These are phyloP conservation scores for Vachellia pachyceras DNA, from an alignment of 306 rosid genomes.

Conservation along the genomic window DNA sequence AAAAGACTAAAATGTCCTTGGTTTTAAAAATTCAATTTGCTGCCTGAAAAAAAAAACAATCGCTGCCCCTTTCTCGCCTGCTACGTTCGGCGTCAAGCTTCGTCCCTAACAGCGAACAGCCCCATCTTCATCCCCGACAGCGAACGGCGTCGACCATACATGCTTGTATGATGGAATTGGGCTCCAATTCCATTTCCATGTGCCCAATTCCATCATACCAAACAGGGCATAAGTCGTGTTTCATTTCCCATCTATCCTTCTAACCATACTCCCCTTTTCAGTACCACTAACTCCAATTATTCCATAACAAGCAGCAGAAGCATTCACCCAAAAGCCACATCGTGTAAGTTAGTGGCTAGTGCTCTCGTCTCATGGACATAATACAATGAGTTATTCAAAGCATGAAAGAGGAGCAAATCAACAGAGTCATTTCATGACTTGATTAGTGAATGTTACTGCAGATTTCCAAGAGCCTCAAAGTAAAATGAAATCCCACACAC, in stretches of 20 bases:
- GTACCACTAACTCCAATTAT: not conserved
- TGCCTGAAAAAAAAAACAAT: too few species aligned
- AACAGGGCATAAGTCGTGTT: not conserved
- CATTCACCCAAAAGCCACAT: not conserved
- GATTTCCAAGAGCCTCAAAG: not conserved
- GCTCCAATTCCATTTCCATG: too few species aligned
- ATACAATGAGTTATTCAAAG: not conserved
- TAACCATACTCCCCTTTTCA: not conserved
- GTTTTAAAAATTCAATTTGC: too few species aligned
- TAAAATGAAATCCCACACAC: not conserved
- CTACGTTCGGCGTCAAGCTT: too few species aligned
- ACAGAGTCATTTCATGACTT: not conserved
- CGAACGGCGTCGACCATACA: too few species aligned
- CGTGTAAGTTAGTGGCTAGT: not conserved
- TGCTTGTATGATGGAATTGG: too few species aligned
- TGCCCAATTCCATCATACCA: not conserved
- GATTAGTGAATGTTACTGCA: too few species aligned
- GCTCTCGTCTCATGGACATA: not conserved
- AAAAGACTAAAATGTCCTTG: too few species aligned
- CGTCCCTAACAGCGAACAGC: too few species aligned
- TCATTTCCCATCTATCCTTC: not conserved
- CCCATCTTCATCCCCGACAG: too few species aligned
- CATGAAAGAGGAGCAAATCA: not conserved
- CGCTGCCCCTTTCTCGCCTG: too few species aligned
- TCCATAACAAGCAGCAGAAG: conserved; percentile 1